Evolutionary conservation across 441 rosid genomes (phyloP).

Genomic region (Macaranga tanarius): DNA sequence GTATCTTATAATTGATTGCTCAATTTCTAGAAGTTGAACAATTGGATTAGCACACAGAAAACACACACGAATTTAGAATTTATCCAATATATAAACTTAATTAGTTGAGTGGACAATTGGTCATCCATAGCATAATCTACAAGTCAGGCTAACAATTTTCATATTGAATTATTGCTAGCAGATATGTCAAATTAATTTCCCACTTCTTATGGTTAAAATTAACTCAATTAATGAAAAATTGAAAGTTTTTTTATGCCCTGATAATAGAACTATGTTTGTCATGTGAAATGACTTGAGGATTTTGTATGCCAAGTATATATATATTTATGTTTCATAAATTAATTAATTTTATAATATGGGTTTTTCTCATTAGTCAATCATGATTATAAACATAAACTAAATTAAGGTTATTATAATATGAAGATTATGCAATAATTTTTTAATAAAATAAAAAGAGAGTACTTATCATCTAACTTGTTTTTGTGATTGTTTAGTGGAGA

Average conservation of each 20-base stretch:
- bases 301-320: too few relatives aligned
- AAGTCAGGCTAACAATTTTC: neutral
- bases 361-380: too few relatives aligned
- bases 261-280: neutral
- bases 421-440: neutral
- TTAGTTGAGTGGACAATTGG: conserved; percentile 1
- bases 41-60: conserved; percentile 5
- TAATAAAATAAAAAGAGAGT: neutral
- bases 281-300: neutral
- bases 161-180: too few relatives aligned
- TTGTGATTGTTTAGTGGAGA: conserved; percentile 25
- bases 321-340: too few relatives aligned
- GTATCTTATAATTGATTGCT: conserved; percentile 8
- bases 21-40: conserved; percentile 19
- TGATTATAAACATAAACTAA: too few relatives aligned
- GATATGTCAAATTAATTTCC: too few relatives aligned
- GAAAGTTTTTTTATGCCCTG: neutral
- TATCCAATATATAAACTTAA: neutral
- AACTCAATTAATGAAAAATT: neutral
- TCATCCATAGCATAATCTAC: neutral
- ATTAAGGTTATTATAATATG: neutral
- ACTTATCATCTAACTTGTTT: conserved; percentile 15
- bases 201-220: too few relatives aligned
- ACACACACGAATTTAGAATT: neutral
- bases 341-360: too few relatives aligned